Evolutionary conservation across 306 rosid genomes (phyloP), one percentile per base, ranked within the genome.

Genomic region (Geum urbanum): DNA sequence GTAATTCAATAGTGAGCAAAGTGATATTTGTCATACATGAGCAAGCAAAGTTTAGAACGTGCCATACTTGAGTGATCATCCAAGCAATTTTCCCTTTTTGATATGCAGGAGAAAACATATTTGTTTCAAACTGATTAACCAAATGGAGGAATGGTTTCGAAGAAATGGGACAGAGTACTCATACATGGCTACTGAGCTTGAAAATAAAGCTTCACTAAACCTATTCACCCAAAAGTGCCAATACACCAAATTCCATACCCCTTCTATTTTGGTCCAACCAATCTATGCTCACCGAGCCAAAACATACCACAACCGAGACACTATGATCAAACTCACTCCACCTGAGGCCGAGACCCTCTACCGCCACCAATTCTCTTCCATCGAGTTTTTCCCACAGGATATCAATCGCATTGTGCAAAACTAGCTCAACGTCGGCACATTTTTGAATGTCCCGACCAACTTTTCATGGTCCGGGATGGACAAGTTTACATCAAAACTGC

Each of bases 381-480:
- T 76, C 8, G 96, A 91, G 72, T 91, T 91, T 43, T 91, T 89
- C 74, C 96, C 91, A 0, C 86, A 74, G 20, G 97, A 91, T 79
- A 82, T 91, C 53, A 91, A 89, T 51, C 63, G 85, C 0, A 76
- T 91, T 35, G 84, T 91, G 22, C 55, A 69, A 49, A 91, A 91
- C 77, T 82, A 81, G 60, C 90, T 85, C 43, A 76, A 45, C 39
- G 84, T 87, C 1, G 96, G 94, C 6, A 91, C 95, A 3, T 89
- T 79, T 60, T 85, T 91, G 6, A 89, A 86, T 0, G 83, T 91
- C 27, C 97, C 90, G 0, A 18, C 66, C 10, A 84, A 81, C 63
- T 75, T 74, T 63, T 54, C 71, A 1, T 87, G 96, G 92, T 71
- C 80, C 6, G 89, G 88, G 45, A 50, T 80, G 24, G 86, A 60